Conservation (phyloP, 2,329 filamentous ascomycete species). For the Arthrobotrys conoides region DNA sequence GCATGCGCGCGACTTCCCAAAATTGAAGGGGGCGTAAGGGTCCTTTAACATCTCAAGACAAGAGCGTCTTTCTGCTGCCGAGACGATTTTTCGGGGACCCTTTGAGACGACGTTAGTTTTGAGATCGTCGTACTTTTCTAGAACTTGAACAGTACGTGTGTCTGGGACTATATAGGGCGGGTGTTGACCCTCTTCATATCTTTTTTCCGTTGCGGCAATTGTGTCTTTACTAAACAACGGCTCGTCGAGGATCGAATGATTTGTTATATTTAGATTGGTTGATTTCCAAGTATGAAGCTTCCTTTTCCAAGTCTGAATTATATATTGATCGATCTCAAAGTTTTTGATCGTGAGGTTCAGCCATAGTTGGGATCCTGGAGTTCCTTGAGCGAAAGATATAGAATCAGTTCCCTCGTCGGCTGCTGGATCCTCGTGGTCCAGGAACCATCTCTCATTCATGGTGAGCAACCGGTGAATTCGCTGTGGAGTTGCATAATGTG, state of each 20-base stretch:
- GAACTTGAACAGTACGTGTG: too few relatives aligned
- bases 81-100: not conserved
- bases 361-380: not conserved
- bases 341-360: not conserved
- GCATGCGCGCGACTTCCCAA: not conserved
- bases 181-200: not conserved
- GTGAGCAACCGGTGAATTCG: not conserved
- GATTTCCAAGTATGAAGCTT: not conserved
- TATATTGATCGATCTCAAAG: slow-evolving; percentile 1
- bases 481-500: not conserved
- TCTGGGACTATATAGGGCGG: too few relatives aligned
- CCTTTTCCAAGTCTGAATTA: not conserved
- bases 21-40: not conserved
- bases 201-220: not conserved
- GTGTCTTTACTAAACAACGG: not conserved
- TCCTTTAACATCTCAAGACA: not conserved
- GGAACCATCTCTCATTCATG: not conserved
- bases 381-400: not conserved
- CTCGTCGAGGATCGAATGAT: not conserved
- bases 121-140: too few relatives aligned
- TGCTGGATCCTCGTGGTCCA: not conserved
- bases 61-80: not conserved
- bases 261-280: not conserved
- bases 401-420: not conserved
- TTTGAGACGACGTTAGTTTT: too few relatives aligned